Conservation (phyloP, 352 stramenopile species). For the Phytophthora fragariaefolia region DNA sequence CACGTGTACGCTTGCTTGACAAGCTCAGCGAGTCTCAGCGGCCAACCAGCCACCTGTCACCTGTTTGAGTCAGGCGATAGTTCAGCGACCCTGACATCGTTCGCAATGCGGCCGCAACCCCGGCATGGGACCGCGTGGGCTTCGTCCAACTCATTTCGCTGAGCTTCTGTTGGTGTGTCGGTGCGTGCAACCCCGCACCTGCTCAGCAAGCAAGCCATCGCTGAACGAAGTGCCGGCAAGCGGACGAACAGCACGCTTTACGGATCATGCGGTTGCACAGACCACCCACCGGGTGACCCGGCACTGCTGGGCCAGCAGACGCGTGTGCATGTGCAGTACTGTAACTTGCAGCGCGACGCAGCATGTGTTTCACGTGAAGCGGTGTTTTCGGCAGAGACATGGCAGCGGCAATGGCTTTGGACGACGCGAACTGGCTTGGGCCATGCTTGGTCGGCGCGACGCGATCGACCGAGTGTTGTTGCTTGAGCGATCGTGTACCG, state of each 20-base stretch:
- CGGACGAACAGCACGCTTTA: not conserved
- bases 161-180: not conserved
- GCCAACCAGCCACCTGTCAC: not conserved
- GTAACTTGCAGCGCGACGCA: too few species aligned
- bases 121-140: too few species aligned
- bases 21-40: not conserved
- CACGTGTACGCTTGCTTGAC: too few species aligned
- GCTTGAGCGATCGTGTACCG: slow-evolving; percentile 25
- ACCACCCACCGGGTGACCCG: too few species aligned
- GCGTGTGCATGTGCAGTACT: too few species aligned
- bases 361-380: not conserved
- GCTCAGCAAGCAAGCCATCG: not conserved
- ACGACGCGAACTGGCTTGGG: slow-evolving; percentile 32
- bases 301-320: too few species aligned
- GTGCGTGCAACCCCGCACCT: not conserved
- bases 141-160: not conserved
- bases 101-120: too few species aligned
- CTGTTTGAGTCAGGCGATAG: too few species aligned
- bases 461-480: slow-evolving; percentile 16
- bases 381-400: slow-evolving; percentile 32
- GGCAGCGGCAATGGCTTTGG: slow-evolving; percentile 15
- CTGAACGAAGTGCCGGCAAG: not conserved
- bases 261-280: too few species aligned
- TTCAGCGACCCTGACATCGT: too few species aligned
- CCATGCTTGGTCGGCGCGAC: slow-evolving; percentile 16